phyloP scores from a whole-genome alignment of 768 basidiomycete species.

The Naematelia encephala region DNA sequence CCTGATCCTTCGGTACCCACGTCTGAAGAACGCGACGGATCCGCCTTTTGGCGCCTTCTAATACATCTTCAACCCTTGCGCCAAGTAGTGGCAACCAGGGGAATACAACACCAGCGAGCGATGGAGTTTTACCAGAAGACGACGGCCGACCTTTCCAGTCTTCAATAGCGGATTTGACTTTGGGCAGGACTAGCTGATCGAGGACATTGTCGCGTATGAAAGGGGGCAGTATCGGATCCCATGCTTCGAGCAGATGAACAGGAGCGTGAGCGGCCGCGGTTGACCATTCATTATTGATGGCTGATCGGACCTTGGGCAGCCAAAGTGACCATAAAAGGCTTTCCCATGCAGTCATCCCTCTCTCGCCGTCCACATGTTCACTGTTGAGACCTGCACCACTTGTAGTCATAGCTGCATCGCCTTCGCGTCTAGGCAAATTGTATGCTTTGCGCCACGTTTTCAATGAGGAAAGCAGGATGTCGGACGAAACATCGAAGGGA shows the following conservation, averaged over 20 bases:
- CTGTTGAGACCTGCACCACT: neutral
- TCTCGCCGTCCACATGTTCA: constrained; percentile 44
- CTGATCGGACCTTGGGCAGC: constrained; percentile 89
- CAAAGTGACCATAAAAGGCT: constrained; percentile 90
- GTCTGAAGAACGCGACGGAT: constrained; percentile 71
- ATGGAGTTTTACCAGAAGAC: constrained; percentile 52
- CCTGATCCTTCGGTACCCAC: constrained; percentile 69
- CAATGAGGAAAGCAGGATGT: constrained; percentile 48
- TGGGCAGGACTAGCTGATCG: constrained; percentile 92
- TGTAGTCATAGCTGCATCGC: constrained; percentile 9
- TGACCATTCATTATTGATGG: constrained; percentile 92
- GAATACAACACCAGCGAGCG: constrained; percentile 79
- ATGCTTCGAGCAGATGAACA: constrained; percentile 78
- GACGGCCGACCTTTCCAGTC: constrained; percentile 60
- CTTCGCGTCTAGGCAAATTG: constrained; percentile 41
- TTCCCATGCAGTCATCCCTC: constrained; percentile 90
- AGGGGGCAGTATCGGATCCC: constrained; percentile 79
- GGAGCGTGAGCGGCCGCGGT: constrained; percentile 69
- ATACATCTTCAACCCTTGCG: constrained; percentile 72
- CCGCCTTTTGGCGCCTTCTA: constrained; percentile 82
- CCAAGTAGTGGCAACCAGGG: constrained; percentile 94
- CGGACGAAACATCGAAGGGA: constrained; percentile 70
- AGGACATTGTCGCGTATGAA: constrained; percentile 94
- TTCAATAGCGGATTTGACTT: constrained; percentile 75
- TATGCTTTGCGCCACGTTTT: constrained; percentile 51